Evolutionary conservation across 768 basidiomycete genomes (phyloP).

Genomic region (Cystofilobasidium capitatum): DNA sequence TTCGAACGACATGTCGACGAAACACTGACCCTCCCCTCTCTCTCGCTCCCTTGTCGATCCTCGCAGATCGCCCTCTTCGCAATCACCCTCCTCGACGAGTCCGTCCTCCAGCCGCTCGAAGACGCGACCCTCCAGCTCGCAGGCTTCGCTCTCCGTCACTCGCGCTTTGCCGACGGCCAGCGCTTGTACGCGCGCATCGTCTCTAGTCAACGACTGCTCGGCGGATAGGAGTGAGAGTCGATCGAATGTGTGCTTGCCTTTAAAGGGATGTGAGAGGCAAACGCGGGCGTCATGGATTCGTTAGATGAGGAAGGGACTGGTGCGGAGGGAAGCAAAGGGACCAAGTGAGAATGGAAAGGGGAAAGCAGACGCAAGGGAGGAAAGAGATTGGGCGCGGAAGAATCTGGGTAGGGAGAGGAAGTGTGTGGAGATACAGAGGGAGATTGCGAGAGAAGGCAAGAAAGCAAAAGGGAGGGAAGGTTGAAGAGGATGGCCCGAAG

Average conservation of each 20-base stretch:
- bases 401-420: background rate
- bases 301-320: background rate
- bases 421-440: background rate
- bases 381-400: background rate
- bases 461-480: background rate
- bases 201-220: background rate
- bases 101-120: background rate
- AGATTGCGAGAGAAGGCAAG: background rate
- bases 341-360: background rate
- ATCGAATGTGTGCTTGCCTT: no score
- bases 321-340: background rate
- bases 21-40: background rate
- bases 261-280: background rate
- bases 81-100: background rate
- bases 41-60: background rate
- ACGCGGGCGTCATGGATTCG: background rate
- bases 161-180: constrained; percentile 15
- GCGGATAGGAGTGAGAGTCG: no score
- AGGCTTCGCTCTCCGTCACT: constrained; percentile 9
- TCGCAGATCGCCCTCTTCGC: background rate
- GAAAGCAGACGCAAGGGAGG: background rate
- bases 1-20: background rate
- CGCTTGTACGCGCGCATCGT: background rate
- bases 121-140: constrained; percentile 1
- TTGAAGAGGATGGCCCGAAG: no score